A percentile compares a stretch with the other conserved stretches of the same genome.
phyloP scores from a whole-genome alignment of 495 filamentous ascomycete genomes.

The Parathielavia hyrcaniae region DNA sequence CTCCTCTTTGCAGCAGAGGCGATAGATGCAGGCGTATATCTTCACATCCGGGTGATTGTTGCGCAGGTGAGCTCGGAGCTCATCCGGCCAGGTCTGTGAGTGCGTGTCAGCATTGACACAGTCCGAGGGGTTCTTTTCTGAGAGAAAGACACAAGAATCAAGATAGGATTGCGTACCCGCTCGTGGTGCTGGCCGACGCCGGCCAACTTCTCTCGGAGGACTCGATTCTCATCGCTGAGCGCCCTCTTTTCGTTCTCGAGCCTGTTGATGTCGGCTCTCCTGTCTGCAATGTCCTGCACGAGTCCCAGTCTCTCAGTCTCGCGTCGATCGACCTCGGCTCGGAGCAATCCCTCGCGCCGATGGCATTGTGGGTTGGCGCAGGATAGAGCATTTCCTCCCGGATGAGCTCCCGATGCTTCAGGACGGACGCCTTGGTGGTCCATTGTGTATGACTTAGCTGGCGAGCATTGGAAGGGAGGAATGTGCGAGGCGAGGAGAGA shows the following conservation, averaged over 20 bases:
- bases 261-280: background rate
- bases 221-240: background rate
- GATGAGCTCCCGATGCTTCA: no score
- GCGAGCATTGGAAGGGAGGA: no score
- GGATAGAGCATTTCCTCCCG: background rate
- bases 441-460: no score
- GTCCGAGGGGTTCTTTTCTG: background rate
- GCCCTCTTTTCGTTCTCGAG: background rate
- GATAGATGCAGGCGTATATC: constrained; percentile 12
- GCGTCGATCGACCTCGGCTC: background rate
- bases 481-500: no score
- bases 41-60: background rate
- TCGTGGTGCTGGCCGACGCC: background rate
- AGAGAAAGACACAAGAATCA: background rate
- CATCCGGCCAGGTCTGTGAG: background rate
- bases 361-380: background rate
- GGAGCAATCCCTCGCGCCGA: background rate
- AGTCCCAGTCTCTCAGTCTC: background rate
- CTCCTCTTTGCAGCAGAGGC: constrained; percentile 29
- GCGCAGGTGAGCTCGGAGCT: background rate
- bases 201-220: background rate
- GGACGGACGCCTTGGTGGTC: no score
- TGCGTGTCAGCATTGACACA: background rate
- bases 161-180: background rate
- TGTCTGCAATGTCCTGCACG: background rate